These are phyloP conservation scores for Dioscorea zingiberensis DNA, from an alignment of 106 monocot genomes.

Conservation along the genomic window DNA sequence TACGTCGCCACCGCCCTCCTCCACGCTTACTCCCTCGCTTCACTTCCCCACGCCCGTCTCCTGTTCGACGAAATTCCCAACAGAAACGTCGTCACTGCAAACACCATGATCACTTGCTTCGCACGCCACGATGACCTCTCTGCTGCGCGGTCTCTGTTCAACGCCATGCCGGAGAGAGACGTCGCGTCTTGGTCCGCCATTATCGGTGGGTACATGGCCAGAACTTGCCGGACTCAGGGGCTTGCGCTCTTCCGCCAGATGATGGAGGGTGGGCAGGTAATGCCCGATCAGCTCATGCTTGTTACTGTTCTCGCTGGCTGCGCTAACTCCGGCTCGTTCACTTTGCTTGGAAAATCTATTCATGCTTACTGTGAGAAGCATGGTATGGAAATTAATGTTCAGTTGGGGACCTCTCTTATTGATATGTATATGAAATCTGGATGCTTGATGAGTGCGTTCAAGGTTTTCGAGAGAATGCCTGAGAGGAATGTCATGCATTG, in stretches of 20 bases:
- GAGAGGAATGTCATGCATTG: constrained; percentile 54
- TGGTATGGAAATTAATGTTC: constrained; percentile 10
- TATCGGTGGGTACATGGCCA: constrained; percentile 37
- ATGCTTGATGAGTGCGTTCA: constrained; percentile 33
- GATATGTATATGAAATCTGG: constrained; percentile 57
- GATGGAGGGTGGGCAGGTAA: constrained; percentile 11
- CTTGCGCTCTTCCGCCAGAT: constrained; percentile 50
- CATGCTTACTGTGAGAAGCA: constrained; percentile 46
- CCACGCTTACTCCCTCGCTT: constrained; percentile 25
- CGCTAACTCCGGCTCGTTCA: constrained; percentile 18
- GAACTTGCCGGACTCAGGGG: constrained; percentile 6
- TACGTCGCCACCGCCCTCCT: constrained; percentile 61
- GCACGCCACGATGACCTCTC: constrained; percentile 4
- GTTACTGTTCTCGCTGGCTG: constrained; percentile 42
- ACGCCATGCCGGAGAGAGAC: constrained; percentile 45
- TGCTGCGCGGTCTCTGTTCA: constrained; percentile 34
- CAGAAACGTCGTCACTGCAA: constrained; percentile 32
- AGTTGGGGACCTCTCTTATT: constrained; percentile 51
- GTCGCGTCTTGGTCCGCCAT: constrained; percentile 52
- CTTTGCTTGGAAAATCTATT: constrained; percentile 34
- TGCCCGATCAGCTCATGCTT: constrained; percentile 31
- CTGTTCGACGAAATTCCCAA: constrained; percentile 62
- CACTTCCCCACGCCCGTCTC: constrained; percentile 19
- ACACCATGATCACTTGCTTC: constrained; percentile 51
- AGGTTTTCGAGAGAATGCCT: constrained; percentile 38